phyloP scores from a whole-genome alignment of 2,329 filamentous ascomycete genomes.

The Diaporthe aspalathi region DNA sequence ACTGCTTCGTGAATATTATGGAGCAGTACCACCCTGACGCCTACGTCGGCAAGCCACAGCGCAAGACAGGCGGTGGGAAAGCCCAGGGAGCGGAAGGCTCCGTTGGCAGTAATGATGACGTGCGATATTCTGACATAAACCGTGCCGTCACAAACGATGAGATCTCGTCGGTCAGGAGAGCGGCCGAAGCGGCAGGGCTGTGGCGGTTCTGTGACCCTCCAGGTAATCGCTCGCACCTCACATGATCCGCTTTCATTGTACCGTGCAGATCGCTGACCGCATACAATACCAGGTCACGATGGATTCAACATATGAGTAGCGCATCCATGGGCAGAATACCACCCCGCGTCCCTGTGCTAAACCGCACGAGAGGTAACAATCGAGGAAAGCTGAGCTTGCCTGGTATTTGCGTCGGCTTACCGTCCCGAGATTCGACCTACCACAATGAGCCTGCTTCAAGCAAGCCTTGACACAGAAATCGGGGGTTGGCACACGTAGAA shows the following conservation, averaged over 20 bases:
- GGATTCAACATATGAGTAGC: conserved; percentile 60
- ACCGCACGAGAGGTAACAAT: neutral
- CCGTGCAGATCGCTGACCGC: neutral
- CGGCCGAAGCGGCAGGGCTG: conserved; percentile 77
- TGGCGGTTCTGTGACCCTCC: conserved; percentile 82
- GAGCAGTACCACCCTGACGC: conserved; percentile 87
- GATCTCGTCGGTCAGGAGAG: conserved; percentile 72
- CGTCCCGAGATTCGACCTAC: neutral
- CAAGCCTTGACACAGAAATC: neutral
- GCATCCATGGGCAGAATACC: no score
- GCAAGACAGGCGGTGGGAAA: conserved; percentile 52
- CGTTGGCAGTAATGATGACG: conserved; percentile 51
- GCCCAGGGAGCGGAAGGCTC: conserved; percentile 44
- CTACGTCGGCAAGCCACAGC: conserved; percentile 77
- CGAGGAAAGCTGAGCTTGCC: neutral
- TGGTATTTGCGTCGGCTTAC: neutral
- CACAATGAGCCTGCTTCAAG: neutral
- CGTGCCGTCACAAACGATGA: conserved; percentile 74
- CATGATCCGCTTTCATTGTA: no score
- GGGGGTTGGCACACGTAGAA: neutral
- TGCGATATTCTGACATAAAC: conserved; percentile 83
- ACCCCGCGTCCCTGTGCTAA: neutral
- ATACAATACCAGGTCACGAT: conserved; percentile 50
- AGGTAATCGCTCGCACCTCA: neutral
- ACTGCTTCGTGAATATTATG: conserved; percentile 88